Evolutionary conservation across 2,329 filamentous ascomycete genomes (phyloP).

Genomic region (Fusarium virguliforme): DNA sequence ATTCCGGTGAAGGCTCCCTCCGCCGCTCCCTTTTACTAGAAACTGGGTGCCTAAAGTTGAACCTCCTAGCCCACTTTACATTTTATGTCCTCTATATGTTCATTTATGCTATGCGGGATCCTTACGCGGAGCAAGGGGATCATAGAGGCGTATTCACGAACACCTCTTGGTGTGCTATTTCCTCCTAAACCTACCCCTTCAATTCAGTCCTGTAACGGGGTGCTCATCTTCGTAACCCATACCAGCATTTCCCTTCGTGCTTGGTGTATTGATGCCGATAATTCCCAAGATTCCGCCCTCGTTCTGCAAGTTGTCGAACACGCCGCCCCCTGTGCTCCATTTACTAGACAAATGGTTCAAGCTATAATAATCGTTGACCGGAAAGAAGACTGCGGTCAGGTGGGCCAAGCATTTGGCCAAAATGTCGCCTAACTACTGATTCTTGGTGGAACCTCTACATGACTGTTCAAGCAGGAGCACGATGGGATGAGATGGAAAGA

Average conservation of each 20-base stretch:
- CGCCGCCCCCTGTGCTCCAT: neutral
- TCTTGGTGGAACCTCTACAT: neutral
- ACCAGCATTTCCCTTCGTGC: neutral
- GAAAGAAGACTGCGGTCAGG: neutral
- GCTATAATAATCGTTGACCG: neutral
- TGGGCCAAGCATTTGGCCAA: neutral
- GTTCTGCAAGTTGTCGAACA: neutral
- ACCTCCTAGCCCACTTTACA: neutral
- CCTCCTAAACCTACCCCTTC: too few species aligned
- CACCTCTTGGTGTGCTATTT: too few species aligned
- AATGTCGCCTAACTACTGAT: neutral
- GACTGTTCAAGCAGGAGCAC: neutral
- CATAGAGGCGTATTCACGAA: too few species aligned
- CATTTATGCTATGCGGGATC: too few species aligned
- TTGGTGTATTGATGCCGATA: neutral
- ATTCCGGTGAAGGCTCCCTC: neutral
- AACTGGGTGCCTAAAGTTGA: neutral
- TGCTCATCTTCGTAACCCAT: too few species aligned
- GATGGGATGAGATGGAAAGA: neutral
- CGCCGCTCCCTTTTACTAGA: neutral
- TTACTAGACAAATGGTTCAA: neutral
- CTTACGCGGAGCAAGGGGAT: too few species aligned
- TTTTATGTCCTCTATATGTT: too few species aligned
- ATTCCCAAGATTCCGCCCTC: neutral
- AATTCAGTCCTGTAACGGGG: too few species aligned